phyloP scores from a whole-genome alignment of 2,329 filamentous ascomycete species.

The Aspergillus ruber region DNA sequence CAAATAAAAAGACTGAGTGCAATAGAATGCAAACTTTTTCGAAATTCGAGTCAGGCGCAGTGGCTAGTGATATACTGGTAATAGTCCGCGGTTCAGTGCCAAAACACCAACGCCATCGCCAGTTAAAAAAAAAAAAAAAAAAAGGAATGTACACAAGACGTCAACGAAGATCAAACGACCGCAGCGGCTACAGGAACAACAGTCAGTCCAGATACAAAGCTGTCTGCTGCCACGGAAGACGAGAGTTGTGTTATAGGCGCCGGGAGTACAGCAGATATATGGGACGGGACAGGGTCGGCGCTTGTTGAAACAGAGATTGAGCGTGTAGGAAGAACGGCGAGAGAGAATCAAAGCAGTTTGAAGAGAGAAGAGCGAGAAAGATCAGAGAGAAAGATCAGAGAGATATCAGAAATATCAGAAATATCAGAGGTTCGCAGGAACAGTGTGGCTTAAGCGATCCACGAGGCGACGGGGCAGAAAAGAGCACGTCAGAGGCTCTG shows the following conservation, averaged over 20 bases:
- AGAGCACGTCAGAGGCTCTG: too few relatives aligned
- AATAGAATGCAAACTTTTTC: neutral
- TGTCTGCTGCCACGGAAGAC: neutral
- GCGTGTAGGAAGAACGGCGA: neutral
- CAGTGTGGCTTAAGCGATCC: too few relatives aligned
- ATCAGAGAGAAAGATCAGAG: too few relatives aligned
- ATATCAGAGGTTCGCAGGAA: too few relatives aligned
- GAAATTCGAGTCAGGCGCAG: neutral
- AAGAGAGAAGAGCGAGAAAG: too few relatives aligned
- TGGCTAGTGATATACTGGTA: neutral
- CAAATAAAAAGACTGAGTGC: too few relatives aligned
- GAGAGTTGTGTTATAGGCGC: neutral
- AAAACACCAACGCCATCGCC: neutral
- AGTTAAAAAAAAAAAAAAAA: neutral
- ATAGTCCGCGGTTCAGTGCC: neutral
- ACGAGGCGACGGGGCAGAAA: too few relatives aligned
- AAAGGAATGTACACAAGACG: neutral
- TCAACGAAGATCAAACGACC: constrained; percentile 20
- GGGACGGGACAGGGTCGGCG: neutral
- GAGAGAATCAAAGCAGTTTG: neutral
- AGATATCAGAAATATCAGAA: too few relatives aligned
- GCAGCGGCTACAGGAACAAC: constrained; percentile 8
- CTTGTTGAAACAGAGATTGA: neutral
- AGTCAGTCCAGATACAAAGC: neutral
- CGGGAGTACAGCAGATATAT: neutral